These are phyloP conservation scores for Russula vinacea DNA, from an alignment of 768 basidiomycete genomes.

Conservation along the genomic window DNA sequence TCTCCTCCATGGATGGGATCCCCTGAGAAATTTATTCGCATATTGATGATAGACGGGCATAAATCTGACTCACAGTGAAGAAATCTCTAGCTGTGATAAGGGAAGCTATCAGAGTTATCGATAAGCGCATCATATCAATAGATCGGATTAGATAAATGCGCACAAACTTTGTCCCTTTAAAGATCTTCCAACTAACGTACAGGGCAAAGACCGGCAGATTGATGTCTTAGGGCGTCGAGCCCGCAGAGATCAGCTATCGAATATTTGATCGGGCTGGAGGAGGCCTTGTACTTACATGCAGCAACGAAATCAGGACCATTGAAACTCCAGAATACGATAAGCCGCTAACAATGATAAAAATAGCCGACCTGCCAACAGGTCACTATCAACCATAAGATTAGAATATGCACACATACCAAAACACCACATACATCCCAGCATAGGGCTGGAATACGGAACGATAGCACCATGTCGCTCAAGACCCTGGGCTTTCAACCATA, in stretches of 20 bases:
- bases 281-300: slow-evolving; percentile 18
- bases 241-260: background rate
- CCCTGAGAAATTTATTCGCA: slow-evolving; percentile 10
- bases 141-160: background rate
- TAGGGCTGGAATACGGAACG: slow-evolving; percentile 29
- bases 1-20: slow-evolving; percentile 25
- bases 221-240: slow-evolving; percentile 16
- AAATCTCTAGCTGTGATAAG: slow-evolving; percentile 25
- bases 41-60: background rate
- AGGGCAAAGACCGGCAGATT: slow-evolving; percentile 26
- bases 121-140: background rate
- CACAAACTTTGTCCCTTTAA: slow-evolving; percentile 28
- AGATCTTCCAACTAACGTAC: slow-evolving; percentile 26
- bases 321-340: slow-evolving; percentile 27
- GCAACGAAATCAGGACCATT: slow-evolving; percentile 27
- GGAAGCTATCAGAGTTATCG: background rate
- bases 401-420: slow-evolving; percentile 20
- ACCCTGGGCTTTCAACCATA: slow-evolving; percentile 24
- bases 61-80: slow-evolving; percentile 21
- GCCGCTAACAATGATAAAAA: slow-evolving; percentile 28
- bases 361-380: slow-evolving; percentile 12
- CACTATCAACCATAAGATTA: background rate
- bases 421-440: slow-evolving; percentile 28
- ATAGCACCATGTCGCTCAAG: slow-evolving; percentile 9
- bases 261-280: background rate